These are phyloP conservation scores for Starmerella tilneyi DNA, from an alignment of 805 yeast genomes.

Conservation along the genomic window DNA sequence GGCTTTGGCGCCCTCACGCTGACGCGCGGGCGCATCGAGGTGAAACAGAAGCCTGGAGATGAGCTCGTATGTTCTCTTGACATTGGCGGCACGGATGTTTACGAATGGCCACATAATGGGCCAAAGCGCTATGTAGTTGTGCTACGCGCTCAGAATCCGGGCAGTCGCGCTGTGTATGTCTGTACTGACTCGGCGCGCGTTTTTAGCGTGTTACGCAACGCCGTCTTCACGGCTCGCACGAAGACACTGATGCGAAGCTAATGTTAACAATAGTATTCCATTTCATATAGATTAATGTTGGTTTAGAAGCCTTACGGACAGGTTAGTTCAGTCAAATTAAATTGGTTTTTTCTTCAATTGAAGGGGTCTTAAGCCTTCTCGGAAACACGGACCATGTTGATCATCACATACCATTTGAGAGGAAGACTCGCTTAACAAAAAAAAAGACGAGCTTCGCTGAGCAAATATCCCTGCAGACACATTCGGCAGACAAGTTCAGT, in stretches of 20 bases:
- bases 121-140: constrained; percentile 24
- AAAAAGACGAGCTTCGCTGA: neutral
- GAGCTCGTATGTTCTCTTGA: constrained; percentile 18
- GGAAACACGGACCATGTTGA: constrained; percentile 34
- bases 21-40: constrained; percentile 10
- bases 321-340: constrained; percentile 23
- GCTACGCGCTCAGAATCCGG: constrained; percentile 25
- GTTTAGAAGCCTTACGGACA: neutral
- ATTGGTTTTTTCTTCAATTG: constrained; percentile 31
- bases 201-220: constrained; percentile 27
- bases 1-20: constrained; percentile 18
- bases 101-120: constrained; percentile 21
- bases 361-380: constrained; percentile 34
- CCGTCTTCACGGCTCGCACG: constrained; percentile 27
- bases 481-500: too few species aligned
- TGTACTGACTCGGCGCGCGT: constrained; percentile 24
- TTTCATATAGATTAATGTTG: neutral
- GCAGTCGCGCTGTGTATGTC: constrained; percentile 22
- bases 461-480: too few species aligned
- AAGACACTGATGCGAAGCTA: constrained; percentile 6
- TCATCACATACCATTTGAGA: constrained; percentile 22
- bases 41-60: constrained; percentile 22
- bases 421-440: too few species aligned
- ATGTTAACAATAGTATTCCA: neutral
- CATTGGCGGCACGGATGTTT: constrained; percentile 17